Evolutionary conservation across 2,329 filamentous ascomycete genomes (phyloP).

Genomic region (Diaporthe ilicicola): DNA sequence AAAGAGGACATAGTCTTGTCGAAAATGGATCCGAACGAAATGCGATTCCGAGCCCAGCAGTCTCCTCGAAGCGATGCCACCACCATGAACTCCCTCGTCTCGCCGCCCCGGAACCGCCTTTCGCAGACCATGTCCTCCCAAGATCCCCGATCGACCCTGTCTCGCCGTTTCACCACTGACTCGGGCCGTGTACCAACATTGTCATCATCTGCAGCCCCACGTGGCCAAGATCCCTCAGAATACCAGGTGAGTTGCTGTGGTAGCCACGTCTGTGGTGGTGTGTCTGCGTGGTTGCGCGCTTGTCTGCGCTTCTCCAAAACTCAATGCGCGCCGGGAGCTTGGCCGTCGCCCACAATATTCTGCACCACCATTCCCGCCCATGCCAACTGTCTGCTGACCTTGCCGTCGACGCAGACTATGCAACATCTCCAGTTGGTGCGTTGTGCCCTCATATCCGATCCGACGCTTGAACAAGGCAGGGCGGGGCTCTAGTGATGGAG

Average conservation of each 20-base stretch:
- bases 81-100: slow-evolving; percentile 78
- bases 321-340: slow-evolving; percentile 20
- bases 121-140: slow-evolving; percentile 64
- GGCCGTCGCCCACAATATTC: not conserved
- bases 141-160: slow-evolving; percentile 80
- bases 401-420: slow-evolving; percentile 58
- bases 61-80: slow-evolving; percentile 79
- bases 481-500: not conserved
- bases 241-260: slow-evolving; percentile 38
- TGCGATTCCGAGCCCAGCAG: slow-evolving; percentile 80
- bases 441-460: slow-evolving; percentile 17
- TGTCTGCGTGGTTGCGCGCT: slow-evolving; percentile 26
- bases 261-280: not conserved
- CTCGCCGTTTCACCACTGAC: slow-evolving; percentile 94
- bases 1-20: slow-evolving; percentile 47
- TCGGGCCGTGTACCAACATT: slow-evolving; percentile 82
- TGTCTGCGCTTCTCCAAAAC: slow-evolving; percentile 26
- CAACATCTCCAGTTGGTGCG: slow-evolving; percentile 79
- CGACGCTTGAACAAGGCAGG: not conserved
- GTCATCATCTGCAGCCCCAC: slow-evolving; percentile 66
- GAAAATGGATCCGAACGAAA: slow-evolving; percentile 73
- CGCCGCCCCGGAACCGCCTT: slow-evolving; percentile 76
- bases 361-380: not conserved
- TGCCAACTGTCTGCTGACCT: slow-evolving; percentile 11
- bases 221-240: slow-evolving; percentile 59